phyloP scores from a whole-genome alignment of 2,329 filamentous ascomycete species.

The Cordyceps cateniannulata region DNA sequence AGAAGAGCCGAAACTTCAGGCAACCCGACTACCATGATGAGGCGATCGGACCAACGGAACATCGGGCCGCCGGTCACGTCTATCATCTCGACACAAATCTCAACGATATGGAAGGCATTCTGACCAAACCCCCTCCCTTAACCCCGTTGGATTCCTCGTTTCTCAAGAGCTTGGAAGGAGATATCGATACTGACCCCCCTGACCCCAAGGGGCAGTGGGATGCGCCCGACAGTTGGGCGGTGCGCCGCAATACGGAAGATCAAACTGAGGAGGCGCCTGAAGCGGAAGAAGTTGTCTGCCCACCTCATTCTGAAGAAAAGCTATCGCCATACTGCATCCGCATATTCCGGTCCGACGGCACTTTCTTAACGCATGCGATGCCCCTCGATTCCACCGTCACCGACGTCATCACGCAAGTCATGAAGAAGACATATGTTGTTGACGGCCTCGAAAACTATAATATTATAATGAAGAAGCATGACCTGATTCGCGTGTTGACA shows the following conservation, averaged over 20 bases:
- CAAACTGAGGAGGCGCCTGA: slow-evolving; percentile 51
- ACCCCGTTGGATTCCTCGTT: slow-evolving; percentile 61
- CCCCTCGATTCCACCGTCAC: slow-evolving; percentile 75
- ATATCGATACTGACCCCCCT: slow-evolving; percentile 28
- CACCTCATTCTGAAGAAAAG: slow-evolving; percentile 68
- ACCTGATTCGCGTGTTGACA: slow-evolving; percentile 74
- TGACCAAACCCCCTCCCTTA: slow-evolving; percentile 63
- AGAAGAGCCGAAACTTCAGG: slow-evolving; percentile 44
- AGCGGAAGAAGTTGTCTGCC: slow-evolving; percentile 60
- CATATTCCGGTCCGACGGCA: slow-evolving; percentile 88
- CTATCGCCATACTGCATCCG: slow-evolving; percentile 81
- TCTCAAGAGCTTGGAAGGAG: slow-evolving; percentile 37
- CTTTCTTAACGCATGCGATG: slow-evolving; percentile 87
- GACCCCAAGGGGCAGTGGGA: slow-evolving; percentile 66
- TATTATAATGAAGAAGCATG: slow-evolving; percentile 90
- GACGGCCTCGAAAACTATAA: slow-evolving; percentile 92
- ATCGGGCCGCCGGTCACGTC: slow-evolving; percentile 51
- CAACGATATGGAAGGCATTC: slow-evolving; percentile 84
- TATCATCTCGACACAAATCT: slow-evolving; percentile 85
- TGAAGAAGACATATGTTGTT: slow-evolving; percentile 88
- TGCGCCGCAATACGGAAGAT: slow-evolving; percentile 67
- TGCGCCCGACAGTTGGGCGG: slow-evolving; percentile 94
- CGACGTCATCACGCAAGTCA: slow-evolving; percentile 83
- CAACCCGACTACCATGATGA: slow-evolving; percentile 49
- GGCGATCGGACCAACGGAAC: slow-evolving; percentile 54